A percentile compares a stretch with the other conserved stretches of the same genome.
These are phyloP conservation scores for Neocatenulostroma microsporum DNA, from an alignment of 2,329 filamentous ascomycete genomes.

Conservation along the genomic window DNA sequence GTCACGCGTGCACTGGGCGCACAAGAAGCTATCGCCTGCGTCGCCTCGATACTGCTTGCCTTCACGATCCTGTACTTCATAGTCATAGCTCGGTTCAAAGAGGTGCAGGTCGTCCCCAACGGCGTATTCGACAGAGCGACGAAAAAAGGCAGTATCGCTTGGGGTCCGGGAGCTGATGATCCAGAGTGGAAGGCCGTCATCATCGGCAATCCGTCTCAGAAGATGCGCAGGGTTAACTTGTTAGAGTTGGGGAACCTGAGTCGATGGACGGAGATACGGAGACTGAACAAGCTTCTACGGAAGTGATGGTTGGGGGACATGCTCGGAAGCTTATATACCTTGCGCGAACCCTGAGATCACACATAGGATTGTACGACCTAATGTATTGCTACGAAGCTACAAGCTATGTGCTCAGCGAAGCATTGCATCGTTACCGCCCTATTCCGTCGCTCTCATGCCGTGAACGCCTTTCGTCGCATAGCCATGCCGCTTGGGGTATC, in stretches of 20 bases:
- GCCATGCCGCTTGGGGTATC: too few relatives aligned
- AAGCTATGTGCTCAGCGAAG: too few relatives aligned
- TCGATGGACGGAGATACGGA: conserved; percentile 63
- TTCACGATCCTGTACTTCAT: conserved; percentile 57
- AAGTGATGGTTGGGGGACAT: conserved; percentile 39
- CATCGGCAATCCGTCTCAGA: conserved; percentile 63
- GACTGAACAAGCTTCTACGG: conserved; percentile 35
- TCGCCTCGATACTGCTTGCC: conserved; percentile 58
- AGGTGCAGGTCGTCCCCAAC: conserved; percentile 61
- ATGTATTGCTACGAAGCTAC: too few relatives aligned
- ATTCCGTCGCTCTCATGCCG: too few relatives aligned
- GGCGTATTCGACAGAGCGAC: conserved; percentile 38
- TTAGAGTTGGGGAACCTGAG: conserved; percentile 62
- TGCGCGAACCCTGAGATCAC: too few relatives aligned
- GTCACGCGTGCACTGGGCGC: conserved; percentile 60
- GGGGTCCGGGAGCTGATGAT: conserved; percentile 44
- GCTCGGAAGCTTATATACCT: too few relatives aligned
- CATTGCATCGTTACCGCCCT: too few relatives aligned
- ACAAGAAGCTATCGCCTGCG: conserved; percentile 59
- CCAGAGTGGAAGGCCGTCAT: conserved; percentile 62
- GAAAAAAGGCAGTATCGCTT: conserved; percentile 37
- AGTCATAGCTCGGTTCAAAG: conserved; percentile 57
- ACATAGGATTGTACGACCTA: too few relatives aligned
- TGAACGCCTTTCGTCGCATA: too few relatives aligned
- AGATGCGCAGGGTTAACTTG: conserved; percentile 61